A percentile compares a stretch with the other conserved stretches of the same genome.
phyloP scores from a whole-genome alignment of 768 basidiomycete species.

The Terana coerulea region DNA sequence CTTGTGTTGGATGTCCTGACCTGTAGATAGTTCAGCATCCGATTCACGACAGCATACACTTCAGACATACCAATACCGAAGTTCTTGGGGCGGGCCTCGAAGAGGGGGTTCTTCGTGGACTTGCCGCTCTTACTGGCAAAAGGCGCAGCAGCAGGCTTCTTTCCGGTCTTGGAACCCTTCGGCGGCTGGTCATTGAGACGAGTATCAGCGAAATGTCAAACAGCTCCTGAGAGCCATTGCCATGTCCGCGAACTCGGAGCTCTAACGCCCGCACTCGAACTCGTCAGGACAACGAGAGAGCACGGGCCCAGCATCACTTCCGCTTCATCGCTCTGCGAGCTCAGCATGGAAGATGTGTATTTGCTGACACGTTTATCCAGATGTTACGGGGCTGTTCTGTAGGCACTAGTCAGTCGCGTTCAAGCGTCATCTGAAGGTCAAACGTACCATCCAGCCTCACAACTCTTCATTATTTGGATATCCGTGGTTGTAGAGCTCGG shows the following conservation, averaged over 20 bases:
- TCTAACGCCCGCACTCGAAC: constrained; percentile 39
- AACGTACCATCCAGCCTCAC: constrained; percentile 17
- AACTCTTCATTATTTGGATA: neutral
- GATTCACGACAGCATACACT: neutral
- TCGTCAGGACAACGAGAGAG: constrained; percentile 16
- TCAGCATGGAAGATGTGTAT: constrained; percentile 29
- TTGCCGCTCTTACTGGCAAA: constrained; percentile 77
- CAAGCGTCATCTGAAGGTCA: constrained; percentile 16
- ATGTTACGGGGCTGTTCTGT: neutral
- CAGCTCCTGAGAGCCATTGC: constrained; percentile 25
- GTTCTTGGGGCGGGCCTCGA: constrained; percentile 86
- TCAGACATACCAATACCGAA: constrained; percentile 87
- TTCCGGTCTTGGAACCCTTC: constrained; percentile 71
- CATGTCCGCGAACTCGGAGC: constrained; percentile 44
- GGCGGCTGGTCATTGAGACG: constrained; percentile 95
- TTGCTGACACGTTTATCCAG: constrained; percentile 8
- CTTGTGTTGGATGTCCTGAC: constrained; percentile 89
- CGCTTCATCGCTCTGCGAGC: constrained; percentile 37
- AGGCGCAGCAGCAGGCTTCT: constrained; percentile 85
- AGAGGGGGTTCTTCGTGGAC: constrained; percentile 90
- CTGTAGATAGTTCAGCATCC: constrained; percentile 35
- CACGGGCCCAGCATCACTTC: constrained; percentile 38
- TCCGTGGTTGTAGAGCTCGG: constrained; percentile 9
- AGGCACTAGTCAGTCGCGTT: neutral
- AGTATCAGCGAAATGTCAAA: constrained; percentile 31